phyloP scores from a whole-genome alignment of 2,329 filamentous ascomycete genomes.

The Exophiala oligosperma region DNA sequence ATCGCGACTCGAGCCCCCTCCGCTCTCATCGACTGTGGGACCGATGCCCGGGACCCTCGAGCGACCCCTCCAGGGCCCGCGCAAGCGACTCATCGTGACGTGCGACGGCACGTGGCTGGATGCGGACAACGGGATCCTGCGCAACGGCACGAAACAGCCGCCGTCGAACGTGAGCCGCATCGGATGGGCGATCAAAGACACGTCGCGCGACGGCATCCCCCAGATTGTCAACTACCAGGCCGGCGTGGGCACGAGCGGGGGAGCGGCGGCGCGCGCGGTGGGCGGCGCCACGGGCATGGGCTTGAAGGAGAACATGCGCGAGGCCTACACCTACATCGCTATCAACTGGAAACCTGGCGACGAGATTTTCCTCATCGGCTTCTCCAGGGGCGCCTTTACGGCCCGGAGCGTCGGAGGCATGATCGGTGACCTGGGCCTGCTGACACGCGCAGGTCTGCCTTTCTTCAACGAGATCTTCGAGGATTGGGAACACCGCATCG shows the following conservation, averaged over 20 bases:
- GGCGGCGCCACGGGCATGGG: slow-evolving; percentile 29
- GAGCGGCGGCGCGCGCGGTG: slow-evolving; percentile 17
- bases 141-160: slow-evolving; percentile 30
- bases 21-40: slow-evolving; percentile 23
- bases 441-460: slow-evolving; percentile 32
- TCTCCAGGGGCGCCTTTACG: slow-evolving; percentile 40
- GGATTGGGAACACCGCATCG: slow-evolving; percentile 32
- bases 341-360: slow-evolving; percentile 38
- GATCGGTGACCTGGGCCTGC: slow-evolving; percentile 36
- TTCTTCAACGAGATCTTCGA: slow-evolving; percentile 35
- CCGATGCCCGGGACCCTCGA: slow-evolving; percentile 29
- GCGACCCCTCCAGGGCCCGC: slow-evolving; percentile 21
- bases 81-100: slow-evolving; percentile 38
- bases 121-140: slow-evolving; percentile 30
- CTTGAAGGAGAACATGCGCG: slow-evolving; percentile 30
- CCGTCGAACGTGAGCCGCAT: slow-evolving; percentile 44
- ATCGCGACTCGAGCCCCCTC: slow-evolving; percentile 28
- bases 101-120: slow-evolving; percentile 41
- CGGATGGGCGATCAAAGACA: slow-evolving; percentile 36
- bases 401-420: slow-evolving; percentile 38
- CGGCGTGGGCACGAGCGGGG: slow-evolving; percentile 38
- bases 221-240: slow-evolving; percentile 46
- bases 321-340: slow-evolving; percentile 35
- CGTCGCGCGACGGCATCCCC: slow-evolving; percentile 35
- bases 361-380: slow-evolving; percentile 40